Evolutionary conservation across 1,284 basidiomycete genomes (phyloP), one percentile per base, ranked within the genome.

Genomic region (Xerocomus nothofagi): DNA sequence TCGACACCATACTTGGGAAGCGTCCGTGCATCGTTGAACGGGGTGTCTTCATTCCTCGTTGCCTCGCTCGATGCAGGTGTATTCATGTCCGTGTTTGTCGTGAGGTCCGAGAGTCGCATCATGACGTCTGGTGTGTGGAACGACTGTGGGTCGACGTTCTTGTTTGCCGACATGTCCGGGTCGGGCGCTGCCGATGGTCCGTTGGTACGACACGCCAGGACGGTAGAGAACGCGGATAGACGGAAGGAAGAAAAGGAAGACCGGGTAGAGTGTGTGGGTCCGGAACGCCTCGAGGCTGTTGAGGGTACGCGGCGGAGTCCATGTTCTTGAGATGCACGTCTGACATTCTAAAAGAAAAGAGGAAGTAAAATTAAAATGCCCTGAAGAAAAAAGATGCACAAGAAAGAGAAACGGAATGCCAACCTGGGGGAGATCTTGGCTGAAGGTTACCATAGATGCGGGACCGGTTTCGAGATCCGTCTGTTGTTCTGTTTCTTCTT

Each of bases 351-450:
- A 10, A 45, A 38, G 23, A 12, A 3, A 18, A 37, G 15, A 14
- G 15, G 12, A 24, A 21, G 27, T 8, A 15, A 24, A 21, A 30
- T 8, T 12, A 43, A 39, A 21, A 30, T 5, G 31, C 10, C 17
- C n/a, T 30, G 29, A 31, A 31, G 34, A 50, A 49, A n/a, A 36
- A 46, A 23, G 21, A 24, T 26, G 26, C 2, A 17, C 15, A 32
- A n/a, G n/a, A 10, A 32, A 14, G 14, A 47, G 15, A 37, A 36
- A 47, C 1, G 1, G 6, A 32, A 43, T 33, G 27, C 60, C 10
- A 54, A 69, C 66, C 65, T 65, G 66, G 39, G 36, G 49, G 23
- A 69, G 61, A 37, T 66, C 63, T 49, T 66, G 65, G 31, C 66
- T 65, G 10, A 46, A 39, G 6, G 63, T 69, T 21, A 61, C 40